phyloP scores from a whole-genome alignment of 2,329 filamentous ascomycete species.

The Piedraia hortae region DNA sequence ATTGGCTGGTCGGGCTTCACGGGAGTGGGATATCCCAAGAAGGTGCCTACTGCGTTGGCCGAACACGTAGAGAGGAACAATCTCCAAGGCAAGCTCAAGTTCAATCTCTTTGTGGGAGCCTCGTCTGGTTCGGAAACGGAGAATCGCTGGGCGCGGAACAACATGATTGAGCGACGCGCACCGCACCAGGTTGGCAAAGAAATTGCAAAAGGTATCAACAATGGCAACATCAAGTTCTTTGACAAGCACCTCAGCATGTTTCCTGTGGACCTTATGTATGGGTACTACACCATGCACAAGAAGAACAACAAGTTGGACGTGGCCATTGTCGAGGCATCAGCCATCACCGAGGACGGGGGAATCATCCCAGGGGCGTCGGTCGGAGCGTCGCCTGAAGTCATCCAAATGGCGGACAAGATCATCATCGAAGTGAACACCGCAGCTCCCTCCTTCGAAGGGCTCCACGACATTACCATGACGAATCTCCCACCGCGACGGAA shows the following conservation, averaged over 20 bases:
- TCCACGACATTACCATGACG: conserved; percentile 81
- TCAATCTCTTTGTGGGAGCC: conserved; percentile 71
- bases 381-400: conserved; percentile 52
- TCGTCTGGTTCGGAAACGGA: conserved; percentile 73
- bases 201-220: conserved; percentile 74
- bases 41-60: conserved; percentile 56
- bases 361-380: conserved; percentile 71
- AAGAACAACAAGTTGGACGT: conserved; percentile 51
- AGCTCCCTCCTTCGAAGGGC: conserved; percentile 56
- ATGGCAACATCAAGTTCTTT: conserved; percentile 70
- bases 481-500: conserved; percentile 56
- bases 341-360: conserved; percentile 67
- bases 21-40: conserved; percentile 38
- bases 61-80: conserved; percentile 74
- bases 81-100: conserved; percentile 59
- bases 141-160: conserved; percentile 64
- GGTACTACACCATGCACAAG: conserved; percentile 50
- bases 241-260: conserved; percentile 91
- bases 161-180: conserved; percentile 69
- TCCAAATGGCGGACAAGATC: conserved; percentile 82
- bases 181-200: conserved; percentile 80
- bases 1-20: conserved; percentile 83
- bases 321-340: conserved; percentile 53
- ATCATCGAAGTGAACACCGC: conserved; percentile 83
- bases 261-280: conserved; percentile 57